A percentile compares a stretch with the other conserved stretches of the same genome.
These are phyloP conservation scores for Rhodocollybia butyracea DNA, from an alignment of 768 basidiomycete species.

Conservation along the genomic window DNA sequence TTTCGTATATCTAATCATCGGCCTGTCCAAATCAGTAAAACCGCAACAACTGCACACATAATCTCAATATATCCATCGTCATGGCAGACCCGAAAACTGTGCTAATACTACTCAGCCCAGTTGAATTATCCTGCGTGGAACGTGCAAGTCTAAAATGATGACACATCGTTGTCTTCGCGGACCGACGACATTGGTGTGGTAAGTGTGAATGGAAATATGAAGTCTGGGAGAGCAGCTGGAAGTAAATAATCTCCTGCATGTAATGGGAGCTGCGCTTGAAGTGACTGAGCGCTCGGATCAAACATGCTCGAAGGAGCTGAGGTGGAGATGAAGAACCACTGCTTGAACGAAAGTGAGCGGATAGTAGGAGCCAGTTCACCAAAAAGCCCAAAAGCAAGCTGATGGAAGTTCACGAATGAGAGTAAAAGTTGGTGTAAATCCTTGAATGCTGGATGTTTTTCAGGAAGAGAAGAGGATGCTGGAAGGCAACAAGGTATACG, in stretches of 20 bases:
- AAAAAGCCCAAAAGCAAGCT: not conserved
- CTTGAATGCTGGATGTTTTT: not conserved
- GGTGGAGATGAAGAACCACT: not conserved
- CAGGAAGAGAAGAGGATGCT: not conserved
- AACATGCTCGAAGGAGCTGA: not conserved
- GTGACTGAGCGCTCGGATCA: slow-evolving; percentile 5
- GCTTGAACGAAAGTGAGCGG: not conserved
- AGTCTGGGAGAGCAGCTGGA: slow-evolving; percentile 18
- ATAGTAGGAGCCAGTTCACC: not conserved
- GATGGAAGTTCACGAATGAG: not conserved
- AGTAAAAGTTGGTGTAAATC: not conserved
- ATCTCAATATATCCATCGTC: slow-evolving; percentile 45
- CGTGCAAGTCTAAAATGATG: not conserved
- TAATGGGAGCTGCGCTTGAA: slow-evolving; percentile 39
- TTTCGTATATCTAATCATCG: slow-evolving; percentile 37
- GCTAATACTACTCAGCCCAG: not conserved
- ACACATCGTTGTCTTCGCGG: slow-evolving; percentile 17
- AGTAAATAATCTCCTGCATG: slow-evolving; percentile 26
- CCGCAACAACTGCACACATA: slow-evolving; percentile 35
- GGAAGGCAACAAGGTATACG: not conserved
- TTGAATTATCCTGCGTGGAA: not conserved
- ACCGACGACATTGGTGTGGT: not conserved
- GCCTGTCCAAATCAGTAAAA: slow-evolving; percentile 33
- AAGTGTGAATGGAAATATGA: not conserved
- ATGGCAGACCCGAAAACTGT: not conserved